Evolutionary conservation across 306 rosid genomes (phyloP).

Genomic region (barrel medic (Medicago truncatula)): MtrunA17r5.0-ANR NC_053048.1:39959001-39959500

Average conservation of each 20-base stretch:
- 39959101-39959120: conserved; percentile 30
- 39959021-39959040: too few species aligned
- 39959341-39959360: conserved; percentile 33
- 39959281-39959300: neutral
- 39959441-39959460: conserved; percentile 18
- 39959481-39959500: conserved; percentile 3
- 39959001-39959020: too few species aligned
- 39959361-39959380: conserved; percentile 13
- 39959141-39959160: conserved; percentile 17
- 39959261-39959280: neutral
- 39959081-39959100: too few species aligned
- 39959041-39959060: too few species aligned
- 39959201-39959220: conserved; percentile 19
- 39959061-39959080: too few species aligned
- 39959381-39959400: conserved; percentile 35
- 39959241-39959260: neutral
- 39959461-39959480: conserved; percentile 30
- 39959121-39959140: conserved; percentile 34
- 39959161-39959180: conserved; percentile 15
- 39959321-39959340: conserved; percentile 41
- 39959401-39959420: conserved; percentile 34
- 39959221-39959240: conserved; percentile 31
- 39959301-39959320: conserved; percentile 37
- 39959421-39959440: conserved; percentile 35
- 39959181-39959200: conserved; percentile 8